Evolutionary conservation across 2,329 filamentous ascomycete genomes (phyloP).

Genomic region (Xylariaceae sp.): DNA sequence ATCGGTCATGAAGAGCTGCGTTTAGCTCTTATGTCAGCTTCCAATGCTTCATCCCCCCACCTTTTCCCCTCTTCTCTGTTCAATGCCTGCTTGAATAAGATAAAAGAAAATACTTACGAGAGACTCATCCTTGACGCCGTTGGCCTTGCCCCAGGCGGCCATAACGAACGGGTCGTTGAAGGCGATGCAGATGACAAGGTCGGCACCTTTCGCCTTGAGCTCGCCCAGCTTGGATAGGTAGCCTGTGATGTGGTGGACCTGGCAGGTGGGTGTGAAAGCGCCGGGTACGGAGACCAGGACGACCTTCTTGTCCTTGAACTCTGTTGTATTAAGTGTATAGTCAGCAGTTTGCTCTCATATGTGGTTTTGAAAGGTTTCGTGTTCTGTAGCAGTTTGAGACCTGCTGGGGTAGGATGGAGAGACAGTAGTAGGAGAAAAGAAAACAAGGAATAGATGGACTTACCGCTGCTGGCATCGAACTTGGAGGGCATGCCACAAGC

Average conservation of each 20-base stretch:
- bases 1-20: slow-evolving; percentile 77
- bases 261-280: slow-evolving; percentile 88
- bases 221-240: slow-evolving; percentile 75
- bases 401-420: too few relatives aligned
- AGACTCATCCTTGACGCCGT: slow-evolving; percentile 73
- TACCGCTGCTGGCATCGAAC: slow-evolving; percentile 80
- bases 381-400: too few relatives aligned
- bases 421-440: background rate
- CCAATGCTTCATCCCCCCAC: background rate
- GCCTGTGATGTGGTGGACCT: slow-evolving; percentile 78
- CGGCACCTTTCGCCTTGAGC: slow-evolving; percentile 81
- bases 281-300: slow-evolving; percentile 65
- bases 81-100: too few relatives aligned
- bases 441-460: slow-evolving; percentile 24
- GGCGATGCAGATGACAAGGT: slow-evolving; percentile 80
- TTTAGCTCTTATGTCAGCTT: slow-evolving; percentile 10
- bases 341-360: background rate
- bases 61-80: too few relatives aligned
- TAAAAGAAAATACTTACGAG: slow-evolving; percentile 50
- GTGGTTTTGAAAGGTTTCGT: background rate
- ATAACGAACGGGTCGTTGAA: slow-evolving; percentile 88
- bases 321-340: slow-evolving; percentile 38
- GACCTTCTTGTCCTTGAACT: slow-evolving; percentile 62
- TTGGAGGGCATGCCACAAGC: slow-evolving; percentile 78
- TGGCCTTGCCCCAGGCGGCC: slow-evolving; percentile 90